Percentiles rank a stretch among this genome's conserved stretches.
These are phyloP conservation scores for Penicillium corylophilum DNA, from an alignment of 2,329 filamentous ascomycete genomes.

Conservation along the genomic window DNA sequence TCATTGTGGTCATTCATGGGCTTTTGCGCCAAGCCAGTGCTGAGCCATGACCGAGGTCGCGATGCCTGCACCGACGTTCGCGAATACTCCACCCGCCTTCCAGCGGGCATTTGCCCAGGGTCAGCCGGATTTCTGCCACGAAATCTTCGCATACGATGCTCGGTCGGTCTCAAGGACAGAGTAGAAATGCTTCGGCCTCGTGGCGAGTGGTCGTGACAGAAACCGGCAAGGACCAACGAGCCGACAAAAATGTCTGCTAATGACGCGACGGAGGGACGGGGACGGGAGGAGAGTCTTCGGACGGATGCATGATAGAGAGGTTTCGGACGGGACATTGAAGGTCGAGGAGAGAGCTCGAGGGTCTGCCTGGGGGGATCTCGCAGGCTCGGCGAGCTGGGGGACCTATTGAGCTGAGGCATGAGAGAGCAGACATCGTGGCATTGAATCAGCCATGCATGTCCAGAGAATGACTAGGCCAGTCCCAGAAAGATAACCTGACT, in stretches of 20 bases:
- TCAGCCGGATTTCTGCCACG: conserved; percentile 16
- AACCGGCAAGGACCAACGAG: conserved; percentile 53
- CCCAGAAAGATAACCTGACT: conserved; percentile 9
- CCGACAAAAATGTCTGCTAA: conserved; percentile 55
- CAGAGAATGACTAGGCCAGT: conserved; percentile 22
- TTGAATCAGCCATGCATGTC: conserved; percentile 37
- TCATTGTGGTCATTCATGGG: conserved; percentile 19
- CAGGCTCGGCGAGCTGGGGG: conserved; percentile 52
- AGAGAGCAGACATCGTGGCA: conserved; percentile 61
- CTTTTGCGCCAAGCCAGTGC: conserved; percentile 24
- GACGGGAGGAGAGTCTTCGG: conserved; percentile 29
- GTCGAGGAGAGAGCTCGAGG: conserved; percentile 24
- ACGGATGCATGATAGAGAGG: conserved; percentile 24
- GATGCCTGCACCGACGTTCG: conserved; percentile 19
- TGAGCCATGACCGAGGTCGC: conserved; percentile 29
- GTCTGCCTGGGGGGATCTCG: conserved; percentile 49
- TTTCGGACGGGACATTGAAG: conserved; percentile 33
- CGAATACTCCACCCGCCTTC: conserved; percentile 20
- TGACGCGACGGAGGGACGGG: conserved; percentile 31
- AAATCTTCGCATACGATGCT: conserved; percentile 18
- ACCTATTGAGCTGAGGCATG: conserved; percentile 63
- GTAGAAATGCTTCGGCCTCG: conserved; percentile 31
- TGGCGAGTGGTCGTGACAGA: conserved; percentile 51
- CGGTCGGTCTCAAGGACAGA: conserved; percentile 17
- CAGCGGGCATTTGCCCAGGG: conserved; percentile 17